A percentile compares a stretch with the other conserved stretches of the same genome.
Evolutionary conservation across 2,329 filamentous ascomycete genomes (phyloP).

Genomic region (Ramularia endophylla): DNA sequence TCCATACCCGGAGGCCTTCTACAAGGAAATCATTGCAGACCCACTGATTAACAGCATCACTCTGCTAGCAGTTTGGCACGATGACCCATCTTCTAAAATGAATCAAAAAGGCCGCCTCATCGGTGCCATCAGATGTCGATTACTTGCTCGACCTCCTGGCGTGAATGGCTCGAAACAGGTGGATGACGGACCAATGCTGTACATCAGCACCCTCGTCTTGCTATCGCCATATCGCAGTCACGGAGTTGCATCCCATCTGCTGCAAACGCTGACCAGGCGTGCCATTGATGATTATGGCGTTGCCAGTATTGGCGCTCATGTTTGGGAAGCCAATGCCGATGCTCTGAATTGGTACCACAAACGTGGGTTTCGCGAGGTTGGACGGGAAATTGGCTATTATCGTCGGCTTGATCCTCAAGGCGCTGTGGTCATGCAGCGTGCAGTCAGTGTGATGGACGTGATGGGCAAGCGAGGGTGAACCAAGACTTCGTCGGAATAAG

Average conservation of each 20-base stretch:
- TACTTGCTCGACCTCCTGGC: conserved; percentile 29
- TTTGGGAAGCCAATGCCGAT: conserved; percentile 58
- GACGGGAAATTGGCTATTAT: conserved; percentile 53
- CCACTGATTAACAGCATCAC: conserved; percentile 48
- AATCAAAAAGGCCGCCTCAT: conserved; percentile 34
- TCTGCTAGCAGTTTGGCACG: conserved; percentile 54
- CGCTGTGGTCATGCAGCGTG: conserved; percentile 45
- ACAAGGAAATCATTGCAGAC: conserved; percentile 54
- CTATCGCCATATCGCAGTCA: conserved; percentile 54
- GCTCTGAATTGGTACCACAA: conserved; percentile 56
- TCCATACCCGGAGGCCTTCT: conserved; percentile 56
- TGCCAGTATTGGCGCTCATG: conserved; percentile 53
- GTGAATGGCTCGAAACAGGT: not conserved
- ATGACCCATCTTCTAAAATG: conserved; percentile 30
- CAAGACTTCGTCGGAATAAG: not conserved
- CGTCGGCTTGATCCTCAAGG: conserved; percentile 51
- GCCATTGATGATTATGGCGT: conserved; percentile 46
- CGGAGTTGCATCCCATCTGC: conserved; percentile 52
- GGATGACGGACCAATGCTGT: conserved; percentile 38
- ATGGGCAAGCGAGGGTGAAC: conserved; percentile 2
- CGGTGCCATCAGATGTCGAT: conserved; percentile 43
- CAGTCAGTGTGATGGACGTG: conserved; percentile 30
- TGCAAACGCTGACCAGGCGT: conserved; percentile 34
- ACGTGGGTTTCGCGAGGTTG: conserved; percentile 50
- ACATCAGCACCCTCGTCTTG: conserved; percentile 56